Conservation (phyloP, 805 yeast genomes). For the Hanseniaspora taiwanica region DNA sequence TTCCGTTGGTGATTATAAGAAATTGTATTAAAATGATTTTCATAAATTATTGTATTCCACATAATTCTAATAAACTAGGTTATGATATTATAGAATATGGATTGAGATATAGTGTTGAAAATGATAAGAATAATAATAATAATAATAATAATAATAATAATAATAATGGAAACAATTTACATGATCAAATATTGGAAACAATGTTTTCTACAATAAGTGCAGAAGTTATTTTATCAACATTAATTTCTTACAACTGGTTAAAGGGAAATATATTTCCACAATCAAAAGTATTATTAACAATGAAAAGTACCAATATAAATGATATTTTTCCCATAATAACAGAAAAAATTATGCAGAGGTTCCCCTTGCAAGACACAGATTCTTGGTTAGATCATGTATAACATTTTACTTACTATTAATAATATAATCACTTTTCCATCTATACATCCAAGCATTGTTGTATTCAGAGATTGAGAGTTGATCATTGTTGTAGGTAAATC, state of each 20-base stretch:
- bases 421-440: too few species aligned
- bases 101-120: background rate
- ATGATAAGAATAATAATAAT: background rate
- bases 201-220: conserved; percentile 7
- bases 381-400: background rate
- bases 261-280: conserved; percentile 24
- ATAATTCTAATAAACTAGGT: conserved; percentile 16
- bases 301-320: conserved; percentile 14
- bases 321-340: conserved; percentile 19
- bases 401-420: too few species aligned
- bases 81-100: conserved; percentile 10
- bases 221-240: conserved; percentile 19
- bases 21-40: conserved; percentile 20
- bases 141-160: background rate
- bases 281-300: conserved; percentile 18
- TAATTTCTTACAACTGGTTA: conserved; percentile 18
- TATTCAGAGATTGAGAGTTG: background rate
- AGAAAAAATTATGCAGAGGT: conserved; percentile 15
- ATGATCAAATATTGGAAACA: background rate
- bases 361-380: conserved; percentile 19
- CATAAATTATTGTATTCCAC: conserved; percentile 10
- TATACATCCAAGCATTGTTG: background rate
- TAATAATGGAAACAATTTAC: background rate
- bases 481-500: background rate
- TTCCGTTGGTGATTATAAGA: conserved; percentile 29